A percentile compares a stretch with the other conserved stretches of the same genome.
Evolutionary conservation across 139 green algal genomes (phyloP).

Genomic region (Diplosphaera chodatii): DNA sequence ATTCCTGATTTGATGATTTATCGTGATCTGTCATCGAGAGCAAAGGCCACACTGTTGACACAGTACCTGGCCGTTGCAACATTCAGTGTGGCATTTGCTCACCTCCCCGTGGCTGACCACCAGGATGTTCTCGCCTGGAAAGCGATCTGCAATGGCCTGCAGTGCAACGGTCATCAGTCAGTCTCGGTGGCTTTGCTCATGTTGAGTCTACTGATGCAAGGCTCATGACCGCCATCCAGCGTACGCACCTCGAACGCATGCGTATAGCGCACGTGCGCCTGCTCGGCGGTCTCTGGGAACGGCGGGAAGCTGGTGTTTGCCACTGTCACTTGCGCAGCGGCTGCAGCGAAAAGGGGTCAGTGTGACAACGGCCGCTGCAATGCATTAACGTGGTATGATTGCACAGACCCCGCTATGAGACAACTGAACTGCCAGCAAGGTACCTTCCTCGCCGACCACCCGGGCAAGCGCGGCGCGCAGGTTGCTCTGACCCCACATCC

Average conservation of each 20-base stretch:
- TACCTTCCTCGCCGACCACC: not conserved
- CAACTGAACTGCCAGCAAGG: no score
- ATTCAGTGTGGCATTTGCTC: no score
- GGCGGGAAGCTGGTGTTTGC: not conserved
- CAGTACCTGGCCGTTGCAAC: no score
- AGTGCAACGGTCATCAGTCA: not conserved
- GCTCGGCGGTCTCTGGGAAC: slow-evolving; percentile 12
- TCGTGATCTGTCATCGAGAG: no score
- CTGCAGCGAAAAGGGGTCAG: not conserved
- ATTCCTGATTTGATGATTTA: no score
- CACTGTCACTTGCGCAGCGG: not conserved
- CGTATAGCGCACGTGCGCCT: slow-evolving; percentile 9
- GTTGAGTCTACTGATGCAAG: no score
- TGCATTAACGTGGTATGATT: no score
- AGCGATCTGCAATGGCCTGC: slow-evolving; percentile 12
- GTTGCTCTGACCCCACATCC: not conserved
- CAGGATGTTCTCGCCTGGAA: slow-evolving; percentile 9
- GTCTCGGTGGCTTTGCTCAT: no score
- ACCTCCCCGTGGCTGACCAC: slow-evolving; percentile 17
- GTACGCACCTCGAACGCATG: not conserved
- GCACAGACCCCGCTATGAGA: no score
- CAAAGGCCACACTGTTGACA: no score
- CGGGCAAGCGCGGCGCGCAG: not conserved
- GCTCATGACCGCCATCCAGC: no score
- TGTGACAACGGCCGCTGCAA: no score